These are phyloP conservation scores for Penicillium salamii DNA, from an alignment of 495 filamentous ascomycete genomes.

Conservation along the genomic window DNA sequence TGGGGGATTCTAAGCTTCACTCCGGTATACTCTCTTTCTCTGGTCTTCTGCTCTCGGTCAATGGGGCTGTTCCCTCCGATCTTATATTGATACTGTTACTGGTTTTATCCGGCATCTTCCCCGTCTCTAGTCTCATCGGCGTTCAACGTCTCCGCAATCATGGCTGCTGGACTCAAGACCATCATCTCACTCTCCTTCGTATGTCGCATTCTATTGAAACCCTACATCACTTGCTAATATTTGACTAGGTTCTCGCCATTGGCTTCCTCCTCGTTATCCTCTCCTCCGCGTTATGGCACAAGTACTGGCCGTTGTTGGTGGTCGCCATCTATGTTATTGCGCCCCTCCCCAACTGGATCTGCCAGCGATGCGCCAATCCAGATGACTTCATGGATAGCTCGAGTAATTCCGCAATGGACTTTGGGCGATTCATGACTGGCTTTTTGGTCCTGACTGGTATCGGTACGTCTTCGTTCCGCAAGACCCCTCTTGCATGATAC, in stretches of 20 bases:
- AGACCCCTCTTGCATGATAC: background rate
- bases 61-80: conserved; percentile 18
- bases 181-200: conserved; percentile 99
- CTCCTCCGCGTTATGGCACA: conserved; percentile 88
- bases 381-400: conserved; percentile 94
- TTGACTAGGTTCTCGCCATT: conserved; percentile 79
- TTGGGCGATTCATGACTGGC: conserved; percentile 91
- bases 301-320: conserved; percentile 90
- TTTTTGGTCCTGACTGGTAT: conserved; percentile 98
- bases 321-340: conserved; percentile 94
- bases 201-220: conserved; percentile 21
- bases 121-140: conserved; percentile 4
- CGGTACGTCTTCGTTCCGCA: conserved; percentile 58
- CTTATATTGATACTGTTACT: conserved; percentile 5
- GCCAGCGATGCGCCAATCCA: conserved; percentile 79
- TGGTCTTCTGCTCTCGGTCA: conserved; percentile 12
- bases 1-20: conserved; percentile 13
- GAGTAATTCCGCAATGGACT: conserved; percentile 77
- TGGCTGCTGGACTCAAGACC: conserved; percentile 93
- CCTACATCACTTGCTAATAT: conserved; percentile 11
- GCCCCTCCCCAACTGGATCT: conserved; percentile 94
- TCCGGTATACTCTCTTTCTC: conserved; percentile 4
- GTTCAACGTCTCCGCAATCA: conserved; percentile 46
- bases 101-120: conserved; percentile 1
- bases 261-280: conserved; percentile 99